Base-by-base conservation (phyloP, 176 grass and related monocot genomes). In the Aegilops speltoides region DNA sequence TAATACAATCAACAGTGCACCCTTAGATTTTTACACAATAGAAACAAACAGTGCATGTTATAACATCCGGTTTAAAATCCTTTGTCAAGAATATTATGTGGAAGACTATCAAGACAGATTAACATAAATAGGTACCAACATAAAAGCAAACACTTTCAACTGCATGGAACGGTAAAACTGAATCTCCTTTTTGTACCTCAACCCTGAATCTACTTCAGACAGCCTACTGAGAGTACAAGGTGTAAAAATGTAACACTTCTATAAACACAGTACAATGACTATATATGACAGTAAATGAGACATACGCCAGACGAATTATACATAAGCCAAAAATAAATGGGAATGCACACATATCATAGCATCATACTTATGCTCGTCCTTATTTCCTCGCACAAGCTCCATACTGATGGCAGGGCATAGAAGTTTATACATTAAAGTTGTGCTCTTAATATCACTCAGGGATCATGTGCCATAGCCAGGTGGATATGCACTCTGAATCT, bases 181-280 rank as follows among this genome's bases (percentile, higher is more conserved):
- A 0, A 2, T 54, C 5, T 7, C 16, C 16, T 54, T 52, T 54
- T 19, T 54, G 15, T 54, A 54, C 50, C 48, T 52, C 48, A 52
- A 52, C 48, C 50, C 16, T 64, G 38, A 73, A 87, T 33, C 36
- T 4, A 79, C 15, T 38, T 16, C 48, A 59, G 24, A 59, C 31
- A 9, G 41, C 40, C 36, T 67, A 24, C 29, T 38, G 22, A 77
- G 31, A 60, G 41, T 41, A 69, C 46, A 69, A 69, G 34, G 6
- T n/a, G 34, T 13, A 79, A 84, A 79, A 71, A 29, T 45, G 6
- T 72, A 86, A 86, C 16, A 17, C 16, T 74, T 36, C 34, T 31
- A 84, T 31, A 36, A 40, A 84, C 60, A 75, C 9, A 32, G 16
- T 29, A 11, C 56, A 25, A 75, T 37, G 48, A 71, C 68, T 81